These are phyloP conservation scores for Penicillium angulare DNA, from an alignment of 495 filamentous ascomycete species.

Conservation along the genomic window DNA sequence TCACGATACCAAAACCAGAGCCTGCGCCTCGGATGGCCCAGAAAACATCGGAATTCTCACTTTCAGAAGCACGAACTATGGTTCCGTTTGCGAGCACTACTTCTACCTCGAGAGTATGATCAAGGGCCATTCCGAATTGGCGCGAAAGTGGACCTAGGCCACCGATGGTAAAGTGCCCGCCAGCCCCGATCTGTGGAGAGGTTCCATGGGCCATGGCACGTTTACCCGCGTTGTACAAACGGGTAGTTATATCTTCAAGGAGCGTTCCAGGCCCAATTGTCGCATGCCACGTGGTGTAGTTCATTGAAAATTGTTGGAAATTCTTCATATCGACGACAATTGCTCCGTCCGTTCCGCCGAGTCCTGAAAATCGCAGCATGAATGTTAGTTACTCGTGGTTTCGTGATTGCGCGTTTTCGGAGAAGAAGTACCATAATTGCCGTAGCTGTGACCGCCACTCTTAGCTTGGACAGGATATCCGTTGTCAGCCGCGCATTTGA, in stretches of 20 bases:
- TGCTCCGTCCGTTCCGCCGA: slow-evolving; percentile 43
- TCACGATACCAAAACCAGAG: slow-evolving; percentile 34
- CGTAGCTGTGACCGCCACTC: slow-evolving; percentile 74
- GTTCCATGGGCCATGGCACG: slow-evolving; percentile 64
- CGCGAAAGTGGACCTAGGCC: slow-evolving; percentile 60
- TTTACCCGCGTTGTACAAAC: slow-evolving; percentile 54
- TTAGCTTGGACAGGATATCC: slow-evolving; percentile 63
- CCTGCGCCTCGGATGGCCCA: slow-evolving; percentile 45
- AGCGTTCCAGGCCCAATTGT: slow-evolving; percentile 60
- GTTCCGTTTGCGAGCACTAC: slow-evolving; percentile 59
- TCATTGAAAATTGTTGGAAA: slow-evolving; percentile 49
- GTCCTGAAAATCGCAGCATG: slow-evolving; percentile 39
- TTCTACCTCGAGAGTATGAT: slow-evolving; percentile 54
- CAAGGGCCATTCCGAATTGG: slow-evolving; percentile 59
- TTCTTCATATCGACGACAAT: slow-evolving; percentile 45
- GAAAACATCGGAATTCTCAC: slow-evolving; percentile 40
- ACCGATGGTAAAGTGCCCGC: slow-evolving; percentile 67
- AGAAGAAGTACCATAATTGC: slow-evolving; percentile 49
- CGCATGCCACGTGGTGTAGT: slow-evolving; percentile 52
- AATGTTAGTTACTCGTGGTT: background rate
- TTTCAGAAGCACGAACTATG: slow-evolving; percentile 29
- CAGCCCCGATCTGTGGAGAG: slow-evolving; percentile 61
- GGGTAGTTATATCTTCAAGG: slow-evolving; percentile 56
- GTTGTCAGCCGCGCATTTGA: slow-evolving; percentile 54
- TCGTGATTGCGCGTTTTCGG: background rate